Base-by-base conservation (phyloP, 202 grass and related monocot species). In the Zoysia matrella region DNA sequence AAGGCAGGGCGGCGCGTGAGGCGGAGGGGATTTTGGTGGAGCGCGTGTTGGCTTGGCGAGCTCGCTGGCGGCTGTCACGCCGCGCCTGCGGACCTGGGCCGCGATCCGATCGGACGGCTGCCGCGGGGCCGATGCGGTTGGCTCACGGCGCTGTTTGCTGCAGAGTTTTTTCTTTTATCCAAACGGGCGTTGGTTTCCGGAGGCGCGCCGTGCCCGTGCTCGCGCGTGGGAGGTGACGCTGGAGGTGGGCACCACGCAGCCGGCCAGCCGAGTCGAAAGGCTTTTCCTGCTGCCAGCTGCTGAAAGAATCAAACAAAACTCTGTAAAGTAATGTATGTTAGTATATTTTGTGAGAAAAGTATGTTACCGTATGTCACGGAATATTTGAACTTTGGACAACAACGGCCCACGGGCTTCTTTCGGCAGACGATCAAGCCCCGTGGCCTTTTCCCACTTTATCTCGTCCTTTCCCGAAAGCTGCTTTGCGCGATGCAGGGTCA, bases 41-140 rank as follows among this genome's bases (percentile, higher is more conserved):
- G 97, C 97, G 77, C 97, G 97, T 93, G 96, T 99, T 45, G 97
- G 97, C 52, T 93, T 93, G 49, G 93, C 97, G 18, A 99, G 74
- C 8, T 30, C 49, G 48, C 48, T 5, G 48, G 51, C 8, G 51
- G 51, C 51, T 2, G 51, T 8, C 8, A 2, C 8, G n/a, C n/a
- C n/a, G n/a, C n/a, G n/a, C n/a, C n/a, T n/a, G n/a, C n/a, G n/a
- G n/a, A n/a, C n/a, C n/a, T n/a, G n/a, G n/a, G 51, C 10, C 54
- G 62, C 8, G 64, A 76, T 81, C 84, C 42, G 64, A 86, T 86
- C 78, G 41, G 78, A 86, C 72, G 78, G 71, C 65, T 71, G 45
- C 15, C 0, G 61, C 62, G 62, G 7, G n/a, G n/a, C n/a, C n/a
- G n/a, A n/a, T n/a, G n/a, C n/a, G n/a, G n/a, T n/a, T 2, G 53